Base-by-base conservation (phyloP, 768 basidiomycete species). In the Agaricus bisporus region DNA sequence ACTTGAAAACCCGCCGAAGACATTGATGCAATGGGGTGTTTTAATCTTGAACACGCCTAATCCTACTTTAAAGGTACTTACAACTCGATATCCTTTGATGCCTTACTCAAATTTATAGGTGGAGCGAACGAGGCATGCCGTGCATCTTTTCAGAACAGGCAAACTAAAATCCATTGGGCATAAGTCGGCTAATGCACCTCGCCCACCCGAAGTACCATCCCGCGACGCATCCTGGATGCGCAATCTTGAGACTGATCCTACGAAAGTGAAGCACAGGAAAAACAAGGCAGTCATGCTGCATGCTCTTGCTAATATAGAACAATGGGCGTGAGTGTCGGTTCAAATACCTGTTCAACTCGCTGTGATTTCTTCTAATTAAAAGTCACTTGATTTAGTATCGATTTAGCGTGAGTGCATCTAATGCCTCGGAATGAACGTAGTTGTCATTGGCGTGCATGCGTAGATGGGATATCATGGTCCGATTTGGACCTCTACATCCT, bases 381-480 rank as follows among this genome's bases (percentile, higher is more conserved):
- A 5, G 17, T 36, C 15, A 18, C n/a, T 17, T 17, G 11, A 46
- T 54, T 20, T 50, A 85, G 83, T 4, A 88, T 88, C 42, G 88
- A 91, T 60, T 75, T 91, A 10, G 85, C 87, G 80, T 86, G 60
- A 64, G 83, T 70, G 12, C 37, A 18, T 18, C 39, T n/a, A 32
- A 32, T 11, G 46, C 38, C 10, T 28, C 10, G 49, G 37, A 41
- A 18, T 1, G 15, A 17, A 35, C 22, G 2, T 12, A 17, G 28
- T 17, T 38, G 11, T 20, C 0, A 28, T 37, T 10, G 14, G 44
- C 20, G 48, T 26, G 15, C 4, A 38, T 17, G 5, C 22, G 22
- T 45, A 87, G 86, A 6, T 91, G 89, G 88, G 88, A 91, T 61
- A 89, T 89, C 56, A 86, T 91, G 63, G 88, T 79, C 7, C 77